phyloP scores from a whole-genome alignment of 73 alveolate species.

The Paramecium sexaurelia region DNA sequence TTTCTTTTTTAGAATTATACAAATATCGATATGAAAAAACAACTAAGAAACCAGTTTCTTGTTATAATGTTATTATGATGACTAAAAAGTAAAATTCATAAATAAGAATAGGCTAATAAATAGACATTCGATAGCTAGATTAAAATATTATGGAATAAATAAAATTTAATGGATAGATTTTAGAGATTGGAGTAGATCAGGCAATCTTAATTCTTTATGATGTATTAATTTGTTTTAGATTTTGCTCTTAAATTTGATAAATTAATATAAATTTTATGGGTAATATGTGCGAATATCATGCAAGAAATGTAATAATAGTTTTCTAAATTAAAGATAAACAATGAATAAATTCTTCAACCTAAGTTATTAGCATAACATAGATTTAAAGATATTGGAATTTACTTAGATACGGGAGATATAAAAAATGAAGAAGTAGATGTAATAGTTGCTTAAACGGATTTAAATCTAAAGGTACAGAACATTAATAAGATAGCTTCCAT shows the following conservation, averaged over 20 bases:
- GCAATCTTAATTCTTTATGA: not conserved
- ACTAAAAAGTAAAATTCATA: not conserved
- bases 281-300: not conserved
- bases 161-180: constrained; percentile 29
- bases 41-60: not conserved
- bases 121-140: not conserved
- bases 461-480: not conserved
- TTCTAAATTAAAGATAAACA: not conserved
- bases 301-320: not conserved
- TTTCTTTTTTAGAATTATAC: constrained; percentile 17
- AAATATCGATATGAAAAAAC: constrained; percentile 19
- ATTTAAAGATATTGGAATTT: not conserved
- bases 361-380: constrained; percentile 24
- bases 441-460: constrained; percentile 15
- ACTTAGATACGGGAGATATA: constrained; percentile 42
- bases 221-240: not conserved
- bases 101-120: not conserved
- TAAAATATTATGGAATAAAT: not conserved
- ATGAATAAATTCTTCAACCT: not conserved
- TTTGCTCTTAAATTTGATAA: not conserved
- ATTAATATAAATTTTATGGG: not conserved
- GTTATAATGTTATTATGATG: not conserved
- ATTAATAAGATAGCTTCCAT: not conserved
- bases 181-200: constrained; percentile 33
- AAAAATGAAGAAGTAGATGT: constrained; percentile 50